These are phyloP conservation scores for Mariannaea sp. DNA, from an alignment of 2,329 filamentous ascomycete species.

Conservation along the genomic window DNA sequence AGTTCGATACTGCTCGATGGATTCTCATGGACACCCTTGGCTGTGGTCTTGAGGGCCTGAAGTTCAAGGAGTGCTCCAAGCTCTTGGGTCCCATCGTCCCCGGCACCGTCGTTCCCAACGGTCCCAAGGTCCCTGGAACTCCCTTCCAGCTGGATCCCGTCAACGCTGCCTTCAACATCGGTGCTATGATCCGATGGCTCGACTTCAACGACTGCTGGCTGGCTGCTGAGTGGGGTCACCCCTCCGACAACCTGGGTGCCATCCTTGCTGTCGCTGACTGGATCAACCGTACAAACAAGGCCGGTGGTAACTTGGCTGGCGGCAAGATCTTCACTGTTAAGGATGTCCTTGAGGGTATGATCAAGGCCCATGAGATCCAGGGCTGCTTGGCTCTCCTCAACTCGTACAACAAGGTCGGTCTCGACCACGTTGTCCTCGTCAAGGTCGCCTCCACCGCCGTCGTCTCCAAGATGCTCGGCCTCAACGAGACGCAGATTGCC, in stretches of 20 bases:
- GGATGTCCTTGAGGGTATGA: slow-evolving; percentile 95
- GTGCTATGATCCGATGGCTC: slow-evolving; percentile 97
- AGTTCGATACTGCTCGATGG: slow-evolving; percentile 96
- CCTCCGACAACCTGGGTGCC: slow-evolving; percentile 95
- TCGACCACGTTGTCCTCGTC: slow-evolving; percentile 97
- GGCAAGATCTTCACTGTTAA: slow-evolving; percentile 87
- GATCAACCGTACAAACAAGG: slow-evolving; percentile 87
- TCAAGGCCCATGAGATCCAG: slow-evolving; percentile 99
- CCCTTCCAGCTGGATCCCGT: slow-evolving; percentile 94
- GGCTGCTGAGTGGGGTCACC: slow-evolving; percentile 98
- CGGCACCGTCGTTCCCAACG: slow-evolving; percentile 89
- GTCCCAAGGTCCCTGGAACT: slow-evolving; percentile 88
- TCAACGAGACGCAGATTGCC: slow-evolving; percentile 87
- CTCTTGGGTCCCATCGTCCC: slow-evolving; percentile 90
- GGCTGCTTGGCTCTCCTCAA: slow-evolving; percentile 96
- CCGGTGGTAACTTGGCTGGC: slow-evolving; percentile 77
- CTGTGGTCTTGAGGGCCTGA: slow-evolving; percentile 92
- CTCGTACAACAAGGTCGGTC: slow-evolving; percentile 97
- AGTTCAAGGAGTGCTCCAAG: slow-evolving; percentile 95
- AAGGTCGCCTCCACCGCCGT: slow-evolving; percentile 96
- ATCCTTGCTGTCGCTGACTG: slow-evolving; percentile 97
- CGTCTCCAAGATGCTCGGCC: slow-evolving; percentile 91
- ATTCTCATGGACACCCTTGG: slow-evolving; percentile 97
- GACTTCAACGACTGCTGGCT: slow-evolving; percentile 99
- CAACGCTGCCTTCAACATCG: slow-evolving; percentile 98